These are phyloP conservation scores for Tetrahymena malaccensis DNA, from an alignment of 73 alveolate species.

Conservation along the genomic window DNA sequence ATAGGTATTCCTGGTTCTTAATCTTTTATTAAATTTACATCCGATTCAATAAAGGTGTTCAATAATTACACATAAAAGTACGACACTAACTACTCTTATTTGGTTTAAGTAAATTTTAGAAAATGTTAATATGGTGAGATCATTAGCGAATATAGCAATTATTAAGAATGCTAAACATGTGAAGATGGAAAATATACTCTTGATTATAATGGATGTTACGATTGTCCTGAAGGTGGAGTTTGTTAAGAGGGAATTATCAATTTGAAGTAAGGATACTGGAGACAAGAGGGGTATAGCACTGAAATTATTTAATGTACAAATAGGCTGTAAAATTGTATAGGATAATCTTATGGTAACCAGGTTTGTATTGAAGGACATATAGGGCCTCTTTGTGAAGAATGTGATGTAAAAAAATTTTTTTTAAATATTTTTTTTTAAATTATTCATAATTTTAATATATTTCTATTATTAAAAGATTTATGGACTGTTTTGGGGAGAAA, in stretches of 20 bases:
- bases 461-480: not conserved
- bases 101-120: not conserved
- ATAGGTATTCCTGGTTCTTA: not conserved
- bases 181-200: not conserved
- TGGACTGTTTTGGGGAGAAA: not conserved
- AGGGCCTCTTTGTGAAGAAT: not conserved
- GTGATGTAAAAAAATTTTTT: not conserved
- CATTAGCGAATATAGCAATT: too few species aligned
- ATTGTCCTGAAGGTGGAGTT: not conserved
- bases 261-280: not conserved
- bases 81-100: not conserved
- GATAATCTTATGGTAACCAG: not conserved
- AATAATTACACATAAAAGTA: not conserved
- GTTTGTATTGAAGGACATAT: not conserved
- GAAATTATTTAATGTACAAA: not conserved
- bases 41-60: not conserved
- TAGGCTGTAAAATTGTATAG: not conserved
- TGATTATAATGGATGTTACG: not conserved
- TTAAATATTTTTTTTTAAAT: too few species aligned
- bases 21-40: not conserved
- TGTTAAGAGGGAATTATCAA: not conserved
- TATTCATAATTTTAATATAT: too few species aligned
- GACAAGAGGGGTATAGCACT: not conserved
- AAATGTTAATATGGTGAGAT: not conserved
- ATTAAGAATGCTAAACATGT: not conserved